Conservation (phyloP, 1,139 yeast species). For the Entelexis paramagnoliae region DNA sequence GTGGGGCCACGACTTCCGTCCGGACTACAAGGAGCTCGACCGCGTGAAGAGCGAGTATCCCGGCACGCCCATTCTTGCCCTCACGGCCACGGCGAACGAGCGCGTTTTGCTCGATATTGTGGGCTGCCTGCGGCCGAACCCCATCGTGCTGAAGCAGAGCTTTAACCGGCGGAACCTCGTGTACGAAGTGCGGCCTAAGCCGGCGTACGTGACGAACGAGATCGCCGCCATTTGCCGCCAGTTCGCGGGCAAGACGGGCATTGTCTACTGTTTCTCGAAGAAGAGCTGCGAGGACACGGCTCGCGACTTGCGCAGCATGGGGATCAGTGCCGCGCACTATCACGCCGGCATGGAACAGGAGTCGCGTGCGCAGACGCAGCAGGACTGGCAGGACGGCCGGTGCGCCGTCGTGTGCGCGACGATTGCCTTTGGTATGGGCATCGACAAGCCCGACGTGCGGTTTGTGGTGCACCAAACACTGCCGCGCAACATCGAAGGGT, state of each 20-base stretch:
- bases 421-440: slow-evolving; percentile 94
- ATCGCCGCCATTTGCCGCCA: slow-evolving; percentile 43
- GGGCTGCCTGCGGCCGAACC: slow-evolving; percentile 30
- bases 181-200: slow-evolving; percentile 58
- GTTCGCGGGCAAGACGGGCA: slow-evolving; percentile 61
- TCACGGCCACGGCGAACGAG: slow-evolving; percentile 95
- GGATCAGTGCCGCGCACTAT: slow-evolving; percentile 62
- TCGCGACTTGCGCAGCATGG: slow-evolving; percentile 45
- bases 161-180: slow-evolving; percentile 80
- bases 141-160: slow-evolving; percentile 53
- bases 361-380: slow-evolving; percentile 60
- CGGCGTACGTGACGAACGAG: slow-evolving; percentile 46
- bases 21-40: slow-evolving; percentile 79
- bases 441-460: slow-evolving; percentile 84
- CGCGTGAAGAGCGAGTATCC: slow-evolving; percentile 66
- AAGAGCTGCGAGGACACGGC: slow-evolving; percentile 80
- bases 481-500: slow-evolving; percentile 81
- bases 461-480: slow-evolving; percentile 75
- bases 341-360: slow-evolving; percentile 91
- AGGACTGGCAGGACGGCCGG: slow-evolving; percentile 64
- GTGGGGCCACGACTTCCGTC: slow-evolving; percentile 99
- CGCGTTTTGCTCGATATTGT: slow-evolving; percentile 68
- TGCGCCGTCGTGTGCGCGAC: slow-evolving; percentile 59
- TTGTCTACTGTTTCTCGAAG: slow-evolving; percentile 87
- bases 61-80: slow-evolving; percentile 81